Conservation (phyloP, 495 filamentous ascomycete species). For the Penicillium daleae region DNA sequence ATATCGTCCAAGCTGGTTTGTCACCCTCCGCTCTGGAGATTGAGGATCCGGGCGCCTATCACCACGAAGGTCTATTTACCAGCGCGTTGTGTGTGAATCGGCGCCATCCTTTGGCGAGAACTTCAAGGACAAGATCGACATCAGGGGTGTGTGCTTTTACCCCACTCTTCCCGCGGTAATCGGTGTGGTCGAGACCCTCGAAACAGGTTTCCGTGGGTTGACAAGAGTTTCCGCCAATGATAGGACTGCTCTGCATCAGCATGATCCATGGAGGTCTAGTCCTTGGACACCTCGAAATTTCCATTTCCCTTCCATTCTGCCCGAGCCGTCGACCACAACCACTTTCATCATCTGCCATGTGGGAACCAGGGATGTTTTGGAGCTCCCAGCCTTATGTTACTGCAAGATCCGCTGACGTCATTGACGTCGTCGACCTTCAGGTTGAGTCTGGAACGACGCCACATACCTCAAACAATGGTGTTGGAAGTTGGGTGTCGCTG, state of each 20-base stretch:
- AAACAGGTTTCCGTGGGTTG: neutral
- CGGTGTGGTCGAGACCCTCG: neutral
- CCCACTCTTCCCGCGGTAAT: neutral
- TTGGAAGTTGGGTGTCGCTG: too few relatives aligned
- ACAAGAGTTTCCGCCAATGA: neutral
- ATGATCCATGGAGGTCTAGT: neutral
- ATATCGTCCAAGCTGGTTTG: neutral
- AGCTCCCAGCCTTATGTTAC: neutral
- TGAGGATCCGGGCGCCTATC: neutral
- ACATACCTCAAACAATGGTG: neutral
- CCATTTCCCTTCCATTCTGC: neutral
- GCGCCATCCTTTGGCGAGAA: neutral
- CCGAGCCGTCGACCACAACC: neutral
- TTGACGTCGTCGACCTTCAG: neutral
- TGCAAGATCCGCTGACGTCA: conserved; percentile 3
- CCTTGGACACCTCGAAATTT: neutral
- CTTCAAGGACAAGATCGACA: neutral
- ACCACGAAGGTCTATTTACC: neutral
- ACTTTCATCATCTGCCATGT: neutral
- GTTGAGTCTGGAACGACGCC: neutral
- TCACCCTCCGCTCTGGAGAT: neutral
- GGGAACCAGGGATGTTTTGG: neutral
- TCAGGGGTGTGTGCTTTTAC: neutral
- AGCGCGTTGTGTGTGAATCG: neutral
- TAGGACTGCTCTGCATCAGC: neutral